Evolutionary conservation across 164 flowering plant genomes (phyloP).

Genomic region (Vitis labrusca): DNA sequence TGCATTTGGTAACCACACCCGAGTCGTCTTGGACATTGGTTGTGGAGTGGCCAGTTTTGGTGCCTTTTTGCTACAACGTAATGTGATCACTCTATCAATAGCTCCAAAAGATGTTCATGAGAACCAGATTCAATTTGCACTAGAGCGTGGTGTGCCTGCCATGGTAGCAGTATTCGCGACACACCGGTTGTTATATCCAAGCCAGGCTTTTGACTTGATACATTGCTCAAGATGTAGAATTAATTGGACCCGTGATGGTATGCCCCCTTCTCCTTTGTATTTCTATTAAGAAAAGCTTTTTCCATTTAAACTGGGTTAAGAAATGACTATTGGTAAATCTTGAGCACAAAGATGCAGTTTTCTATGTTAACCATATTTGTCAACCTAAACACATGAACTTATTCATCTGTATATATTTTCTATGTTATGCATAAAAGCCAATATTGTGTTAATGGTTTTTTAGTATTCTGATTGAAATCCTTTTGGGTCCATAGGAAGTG

Average conservation of each 20-base stretch:
- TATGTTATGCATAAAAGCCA: too few relatives aligned
- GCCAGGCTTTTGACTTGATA: slow-evolving; percentile 82
- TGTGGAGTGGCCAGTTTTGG: slow-evolving; percentile 93
- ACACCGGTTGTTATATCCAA: slow-evolving; percentile 61
- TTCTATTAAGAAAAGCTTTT: not conserved
- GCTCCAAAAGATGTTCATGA: slow-evolving; percentile 86
- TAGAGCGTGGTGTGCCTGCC: slow-evolving; percentile 86
- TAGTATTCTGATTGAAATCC: too few relatives aligned
- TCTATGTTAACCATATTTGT: too few relatives aligned
- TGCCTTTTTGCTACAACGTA: slow-evolving; percentile 57
- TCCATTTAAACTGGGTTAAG: too few relatives aligned
- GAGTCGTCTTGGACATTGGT: slow-evolving; percentile 68
- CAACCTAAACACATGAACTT: too few relatives aligned
- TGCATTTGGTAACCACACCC: slow-evolving; percentile 57
- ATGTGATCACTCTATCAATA: slow-evolving; percentile 66
- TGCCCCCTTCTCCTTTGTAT: slow-evolving; percentile 8
- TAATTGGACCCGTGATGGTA: slow-evolving; percentile 85
- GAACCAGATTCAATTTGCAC: slow-evolving; percentile 80
- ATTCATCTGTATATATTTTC: too few relatives aligned
- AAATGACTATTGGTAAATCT: too few relatives aligned
- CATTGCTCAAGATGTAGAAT: slow-evolving; percentile 83
- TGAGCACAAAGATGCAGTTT: too few relatives aligned
- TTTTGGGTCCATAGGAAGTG: too few relatives aligned
- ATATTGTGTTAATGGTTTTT: too few relatives aligned
- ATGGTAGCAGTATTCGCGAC: slow-evolving; percentile 74